Base-by-base conservation (phyloP, 495 filamentous ascomycete genomes). In the Daldinia vernicosa region DNA sequence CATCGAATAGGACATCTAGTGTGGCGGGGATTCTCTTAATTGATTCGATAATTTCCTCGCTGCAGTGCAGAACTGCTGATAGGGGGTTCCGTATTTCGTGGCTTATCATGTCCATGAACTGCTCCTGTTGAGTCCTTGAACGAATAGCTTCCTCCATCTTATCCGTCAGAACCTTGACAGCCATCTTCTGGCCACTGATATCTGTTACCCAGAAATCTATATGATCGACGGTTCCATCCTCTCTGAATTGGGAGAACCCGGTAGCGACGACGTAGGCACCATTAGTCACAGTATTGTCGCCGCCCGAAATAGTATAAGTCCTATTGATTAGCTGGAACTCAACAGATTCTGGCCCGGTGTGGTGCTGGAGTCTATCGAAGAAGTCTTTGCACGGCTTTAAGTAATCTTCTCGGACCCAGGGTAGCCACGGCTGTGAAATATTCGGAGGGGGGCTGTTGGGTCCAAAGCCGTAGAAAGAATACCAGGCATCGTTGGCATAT, bases 21-120 rank as follows among this genome's bases (percentile, higher is more conserved):
- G 47, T 39, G 32, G 50, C 39, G 6, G 24, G 47, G 3, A 51
- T 50, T 40, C 30, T 70, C 53, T 70, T 68, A 4, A 92, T 76
- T 70, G 90, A 80, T 11, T 85, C 85, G 2, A 83, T 71, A 27
- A 92, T 90, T 70, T 90, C 87, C 71, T 93, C 90, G 7, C 88
- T 87, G 71, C 89, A 92, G 67, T 91, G 89, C 35, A 92, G 74
- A 26, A 93, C 90, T 0, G 90, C 90, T 27, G 84, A 88, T 1
- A 93, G 79, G 4, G 91, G 91, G 64, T 93, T 93, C 4, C 90
- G 84, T 72, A 93, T 90, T 71, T 94, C 91, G 73, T 93, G 90
- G 33, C 87, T 90, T 37, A 89, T 91, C 77, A 91, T 92, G 75
- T 92, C 90, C 74, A 93, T 92, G 72, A 92, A 93, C 39, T 87